A percentile compares a stretch with the other conserved stretches of the same genome.
phyloP scores from a whole-genome alignment of 2,329 filamentous ascomycete genomes.

The Kalmusia sp. region DNA sequence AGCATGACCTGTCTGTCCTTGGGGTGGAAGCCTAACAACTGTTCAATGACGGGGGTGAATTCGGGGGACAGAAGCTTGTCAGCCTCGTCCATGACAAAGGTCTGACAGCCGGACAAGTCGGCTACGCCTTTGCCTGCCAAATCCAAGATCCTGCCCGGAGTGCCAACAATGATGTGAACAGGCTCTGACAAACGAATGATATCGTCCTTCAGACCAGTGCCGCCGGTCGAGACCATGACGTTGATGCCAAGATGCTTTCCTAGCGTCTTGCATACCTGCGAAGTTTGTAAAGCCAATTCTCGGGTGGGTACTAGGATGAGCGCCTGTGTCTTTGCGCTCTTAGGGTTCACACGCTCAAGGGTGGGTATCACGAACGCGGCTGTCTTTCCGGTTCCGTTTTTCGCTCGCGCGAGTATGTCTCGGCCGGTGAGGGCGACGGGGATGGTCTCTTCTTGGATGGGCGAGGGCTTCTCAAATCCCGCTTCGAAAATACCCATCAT shows the following conservation, averaged over 20 bases:
- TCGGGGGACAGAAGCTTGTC: slow-evolving; percentile 97
- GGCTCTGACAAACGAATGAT: slow-evolving; percentile 93
- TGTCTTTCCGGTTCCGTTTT: slow-evolving; percentile 98
- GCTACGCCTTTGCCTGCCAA: slow-evolving; percentile 95
- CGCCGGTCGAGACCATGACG: slow-evolving; percentile 99
- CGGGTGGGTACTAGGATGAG: slow-evolving; percentile 95
- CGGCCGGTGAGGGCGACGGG: slow-evolving; percentile 93
- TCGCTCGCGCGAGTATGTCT: slow-evolving; percentile 94
- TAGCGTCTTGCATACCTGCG: slow-evolving; percentile 97
- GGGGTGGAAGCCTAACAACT: slow-evolving; percentile 92
- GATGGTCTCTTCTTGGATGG: slow-evolving; percentile 99
- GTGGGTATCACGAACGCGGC: slow-evolving; percentile 97
- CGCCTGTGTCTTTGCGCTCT: slow-evolving; percentile 94
- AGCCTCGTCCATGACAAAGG: slow-evolving; percentile 99
- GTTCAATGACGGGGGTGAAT: slow-evolving; percentile 97
- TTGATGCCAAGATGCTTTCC: slow-evolving; percentile 97
- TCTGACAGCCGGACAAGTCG: slow-evolving; percentile 93
- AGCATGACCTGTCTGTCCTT: slow-evolving; percentile 99
- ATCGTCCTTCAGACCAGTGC: slow-evolving; percentile 92
- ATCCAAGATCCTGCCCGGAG: slow-evolving; percentile 94
- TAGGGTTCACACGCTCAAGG: slow-evolving; percentile 94
- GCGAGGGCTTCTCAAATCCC: slow-evolving; percentile 97
- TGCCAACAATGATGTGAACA: slow-evolving; percentile 97
- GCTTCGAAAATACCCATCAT: slow-evolving; percentile 99
- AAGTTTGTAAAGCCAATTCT: slow-evolving; percentile 97